Percentiles rank a stretch among this genome's conserved stretches.
phyloP scores from a whole-genome alignment of 1,139 yeast species.

The Meyerozyma carpophila region DNA sequence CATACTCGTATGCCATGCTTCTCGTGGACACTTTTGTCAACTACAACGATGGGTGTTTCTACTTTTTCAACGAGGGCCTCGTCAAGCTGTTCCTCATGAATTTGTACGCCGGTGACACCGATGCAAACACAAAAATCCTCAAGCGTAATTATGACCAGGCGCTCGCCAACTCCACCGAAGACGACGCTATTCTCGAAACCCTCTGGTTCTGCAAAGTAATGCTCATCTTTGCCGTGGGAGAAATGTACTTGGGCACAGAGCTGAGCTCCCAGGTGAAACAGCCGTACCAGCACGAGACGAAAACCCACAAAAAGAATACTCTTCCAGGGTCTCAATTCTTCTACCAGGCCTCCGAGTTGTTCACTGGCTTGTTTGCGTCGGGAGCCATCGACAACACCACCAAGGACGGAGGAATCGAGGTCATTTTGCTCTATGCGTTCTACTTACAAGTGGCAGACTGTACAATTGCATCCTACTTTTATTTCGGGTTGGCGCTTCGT shows the following conservation, averaged over 20 bases:
- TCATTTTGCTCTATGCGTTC: conserved; percentile 68
- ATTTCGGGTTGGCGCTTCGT: conserved; percentile 73
- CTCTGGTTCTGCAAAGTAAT: conserved; percentile 78
- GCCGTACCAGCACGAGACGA: conserved; percentile 33
- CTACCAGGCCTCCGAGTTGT: conserved; percentile 68
- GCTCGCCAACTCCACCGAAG: conserved; percentile 39
- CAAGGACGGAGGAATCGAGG: conserved; percentile 80
- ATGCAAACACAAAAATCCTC: conserved; percentile 35
- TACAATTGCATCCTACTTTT: conserved; percentile 75
- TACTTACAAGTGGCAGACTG: conserved; percentile 83
- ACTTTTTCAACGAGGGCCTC: conserved; percentile 77
- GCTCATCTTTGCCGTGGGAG: conserved; percentile 76
- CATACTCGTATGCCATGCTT: conserved; percentile 70
- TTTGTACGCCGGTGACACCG: conserved; percentile 46
- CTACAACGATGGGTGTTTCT: conserved; percentile 81
- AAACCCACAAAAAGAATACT: conserved; percentile 31
- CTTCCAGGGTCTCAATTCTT: conserved; percentile 76
- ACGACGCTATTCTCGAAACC: conserved; percentile 62
- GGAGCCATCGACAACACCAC: conserved; percentile 77
- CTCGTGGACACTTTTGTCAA: conserved; percentile 72
- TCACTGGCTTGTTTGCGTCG: conserved; percentile 69
- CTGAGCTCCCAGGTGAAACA: conserved; percentile 34
- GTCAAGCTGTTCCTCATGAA: conserved; percentile 62
- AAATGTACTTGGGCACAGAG: conserved; percentile 76
- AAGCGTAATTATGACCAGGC: conserved; percentile 38